Evolutionary conservation across 345 rosid genomes (phyloP).

Genomic region (Mercurialis annua): DNA sequence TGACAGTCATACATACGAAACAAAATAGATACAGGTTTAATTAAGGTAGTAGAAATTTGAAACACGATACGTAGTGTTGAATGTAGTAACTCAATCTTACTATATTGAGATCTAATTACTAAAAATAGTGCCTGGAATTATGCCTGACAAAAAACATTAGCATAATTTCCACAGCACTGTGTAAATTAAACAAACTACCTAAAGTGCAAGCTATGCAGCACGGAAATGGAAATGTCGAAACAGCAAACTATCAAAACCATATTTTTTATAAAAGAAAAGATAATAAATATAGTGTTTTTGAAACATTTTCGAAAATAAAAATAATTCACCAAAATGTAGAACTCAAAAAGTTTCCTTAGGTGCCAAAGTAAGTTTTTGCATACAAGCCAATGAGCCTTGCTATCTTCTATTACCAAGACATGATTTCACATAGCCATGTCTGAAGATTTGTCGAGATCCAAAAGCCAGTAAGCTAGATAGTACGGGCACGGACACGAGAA

Average conservation of each 20-base stretch:
- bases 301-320: too few species aligned
- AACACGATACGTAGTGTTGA: not conserved
- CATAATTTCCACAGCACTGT: not conserved
- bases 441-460: not conserved
- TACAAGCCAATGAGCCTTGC: not conserved
- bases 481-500: too few species aligned
- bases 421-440: not conserved
- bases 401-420: not conserved
- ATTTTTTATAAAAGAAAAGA: too few species aligned
- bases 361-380: not conserved
- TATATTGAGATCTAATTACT: too few species aligned
- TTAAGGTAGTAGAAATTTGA: not conserved
- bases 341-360: too few species aligned
- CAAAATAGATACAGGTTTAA: not conserved
- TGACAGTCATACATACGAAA: not conserved
- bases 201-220: not conserved
- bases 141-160: not conserved
- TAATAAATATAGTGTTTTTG: too few species aligned
- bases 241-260: too few species aligned
- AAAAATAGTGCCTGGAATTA: not conserved
- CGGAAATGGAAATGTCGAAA: too few species aligned
- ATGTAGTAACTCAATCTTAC: not conserved
- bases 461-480: not conserved
- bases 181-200: not conserved
- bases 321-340: too few species aligned